These are phyloP conservation scores for Carex littledalei DNA, from an alignment of 176 grass and related monocot genomes.

Conservation along the genomic window DNA sequence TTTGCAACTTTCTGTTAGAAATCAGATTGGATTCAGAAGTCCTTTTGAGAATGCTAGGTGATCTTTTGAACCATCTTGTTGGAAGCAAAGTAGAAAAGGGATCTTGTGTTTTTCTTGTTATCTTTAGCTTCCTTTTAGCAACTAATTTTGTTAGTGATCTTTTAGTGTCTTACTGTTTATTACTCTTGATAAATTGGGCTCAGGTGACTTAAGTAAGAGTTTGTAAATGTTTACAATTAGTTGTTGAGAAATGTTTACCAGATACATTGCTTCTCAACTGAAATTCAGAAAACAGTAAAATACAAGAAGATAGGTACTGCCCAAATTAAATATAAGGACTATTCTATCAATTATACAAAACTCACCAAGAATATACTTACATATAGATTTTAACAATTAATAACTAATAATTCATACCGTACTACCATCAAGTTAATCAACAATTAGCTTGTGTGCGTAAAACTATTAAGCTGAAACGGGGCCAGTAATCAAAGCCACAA, in stretches of 20 bases:
- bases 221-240: not conserved
- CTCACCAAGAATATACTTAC: not conserved
- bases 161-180: not conserved
- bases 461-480: slow-evolving; percentile 17
- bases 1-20: not conserved
- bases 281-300: not conserved
- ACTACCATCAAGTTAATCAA: not conserved
- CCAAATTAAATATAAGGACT: not conserved
- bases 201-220: not conserved
- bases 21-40: not conserved
- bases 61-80: not conserved
- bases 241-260: not conserved
- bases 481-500: slow-evolving; percentile 44
- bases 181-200: not conserved
- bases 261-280: not conserved
- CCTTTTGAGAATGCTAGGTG: not conserved
- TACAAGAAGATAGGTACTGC: not conserved
- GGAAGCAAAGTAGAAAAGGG: not conserved
- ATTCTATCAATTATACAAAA: not conserved
- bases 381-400: slow-evolving; percentile 10
- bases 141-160: not conserved
- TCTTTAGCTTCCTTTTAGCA: not conserved
- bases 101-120: not conserved
- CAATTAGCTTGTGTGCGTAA: not conserved
- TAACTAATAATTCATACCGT: slow-evolving; percentile 20